Conservation (phyloP, 1,284 basidiomycete species). For the Boletellus deceptivus region DNA sequence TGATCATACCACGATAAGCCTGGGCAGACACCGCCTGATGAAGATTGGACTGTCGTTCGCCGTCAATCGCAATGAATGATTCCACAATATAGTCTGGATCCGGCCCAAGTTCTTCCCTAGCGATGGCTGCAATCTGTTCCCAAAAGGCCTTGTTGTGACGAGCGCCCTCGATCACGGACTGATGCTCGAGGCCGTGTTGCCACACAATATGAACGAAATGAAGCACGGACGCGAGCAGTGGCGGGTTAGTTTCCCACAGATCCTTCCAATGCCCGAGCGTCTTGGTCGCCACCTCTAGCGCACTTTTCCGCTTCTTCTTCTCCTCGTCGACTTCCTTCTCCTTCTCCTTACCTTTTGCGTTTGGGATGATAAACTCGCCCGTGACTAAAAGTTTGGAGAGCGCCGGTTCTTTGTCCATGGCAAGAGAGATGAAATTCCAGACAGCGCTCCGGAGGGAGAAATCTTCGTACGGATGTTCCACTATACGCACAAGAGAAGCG, state of each 20-base stretch:
- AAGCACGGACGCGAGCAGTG: constrained; percentile 73
- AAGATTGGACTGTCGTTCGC: constrained; percentile 52
- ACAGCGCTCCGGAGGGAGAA: constrained; percentile 66
- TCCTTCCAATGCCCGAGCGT: constrained; percentile 68
- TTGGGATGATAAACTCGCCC: constrained; percentile 60
- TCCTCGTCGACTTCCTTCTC: constrained; percentile 21
- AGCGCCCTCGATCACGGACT: constrained; percentile 52
- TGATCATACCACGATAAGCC: constrained; percentile 70
- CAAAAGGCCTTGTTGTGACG: constrained; percentile 62
- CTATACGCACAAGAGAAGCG: constrained; percentile 57
- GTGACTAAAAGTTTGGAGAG: constrained; percentile 80
- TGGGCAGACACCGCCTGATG: constrained; percentile 63
- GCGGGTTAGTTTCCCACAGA: constrained; percentile 73
- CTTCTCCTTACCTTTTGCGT: constrained; percentile 41
- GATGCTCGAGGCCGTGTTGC: constrained; percentile 81
- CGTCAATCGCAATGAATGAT: constrained; percentile 47
- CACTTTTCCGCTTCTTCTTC: constrained; percentile 46
- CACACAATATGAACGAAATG: constrained; percentile 81
- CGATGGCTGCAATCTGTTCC: constrained; percentile 58
- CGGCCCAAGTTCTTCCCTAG: constrained; percentile 63
- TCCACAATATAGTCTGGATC: constrained; percentile 61
- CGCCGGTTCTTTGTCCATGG: constrained; percentile 86
- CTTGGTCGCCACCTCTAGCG: constrained; percentile 63
- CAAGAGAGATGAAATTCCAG: constrained; percentile 82
- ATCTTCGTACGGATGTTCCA: constrained; percentile 72